Conservation (phyloP, 2,329 filamentous ascomycete species). For the Didymella pinodella region DNA sequence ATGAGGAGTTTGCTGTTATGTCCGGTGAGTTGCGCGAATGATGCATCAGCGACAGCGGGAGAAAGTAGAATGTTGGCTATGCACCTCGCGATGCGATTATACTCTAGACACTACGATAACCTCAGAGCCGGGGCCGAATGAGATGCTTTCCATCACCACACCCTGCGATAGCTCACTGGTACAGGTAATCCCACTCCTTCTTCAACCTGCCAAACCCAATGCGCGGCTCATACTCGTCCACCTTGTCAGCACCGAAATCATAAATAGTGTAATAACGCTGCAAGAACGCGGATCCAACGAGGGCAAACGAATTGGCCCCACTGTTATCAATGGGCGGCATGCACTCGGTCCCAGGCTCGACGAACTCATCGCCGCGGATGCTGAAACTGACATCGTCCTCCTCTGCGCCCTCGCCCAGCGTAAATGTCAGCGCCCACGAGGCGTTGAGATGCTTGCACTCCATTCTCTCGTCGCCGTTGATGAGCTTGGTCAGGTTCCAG, state of each 20-base stretch:
- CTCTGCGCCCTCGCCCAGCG: slow-evolving; percentile 22
- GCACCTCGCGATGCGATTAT: too few relatives aligned
- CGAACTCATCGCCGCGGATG: slow-evolving; percentile 27
- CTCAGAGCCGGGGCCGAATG: too few relatives aligned
- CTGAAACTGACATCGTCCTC: slow-evolving; percentile 24
- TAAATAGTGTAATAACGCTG: slow-evolving; percentile 23
- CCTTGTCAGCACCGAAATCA: slow-evolving; percentile 27
- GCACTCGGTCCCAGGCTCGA: slow-evolving; percentile 18
- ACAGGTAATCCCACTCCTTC: slow-evolving; percentile 28
- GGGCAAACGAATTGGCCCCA: slow-evolving; percentile 8
- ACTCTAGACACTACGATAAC: too few relatives aligned
- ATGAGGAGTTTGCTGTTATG: too few relatives aligned
- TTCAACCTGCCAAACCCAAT: slow-evolving; percentile 33
- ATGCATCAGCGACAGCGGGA: too few relatives aligned
- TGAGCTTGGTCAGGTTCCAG: slow-evolving; percentile 28
- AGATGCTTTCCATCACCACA: too few relatives aligned
- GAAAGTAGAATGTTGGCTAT: too few relatives aligned
- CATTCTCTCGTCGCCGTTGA: slow-evolving; percentile 23
- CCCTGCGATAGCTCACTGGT: neutral
- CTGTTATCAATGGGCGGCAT: slow-evolving; percentile 29
- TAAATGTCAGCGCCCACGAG: slow-evolving; percentile 29
- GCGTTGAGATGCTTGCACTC: slow-evolving; percentile 29
- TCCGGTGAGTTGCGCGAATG: too few relatives aligned
- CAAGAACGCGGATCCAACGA: slow-evolving; percentile 26
- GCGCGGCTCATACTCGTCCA: slow-evolving; percentile 24